phyloP scores from a whole-genome alignment of 2,329 filamentous ascomycete species.

The Ophiosphaerella herpotricha region DNA sequence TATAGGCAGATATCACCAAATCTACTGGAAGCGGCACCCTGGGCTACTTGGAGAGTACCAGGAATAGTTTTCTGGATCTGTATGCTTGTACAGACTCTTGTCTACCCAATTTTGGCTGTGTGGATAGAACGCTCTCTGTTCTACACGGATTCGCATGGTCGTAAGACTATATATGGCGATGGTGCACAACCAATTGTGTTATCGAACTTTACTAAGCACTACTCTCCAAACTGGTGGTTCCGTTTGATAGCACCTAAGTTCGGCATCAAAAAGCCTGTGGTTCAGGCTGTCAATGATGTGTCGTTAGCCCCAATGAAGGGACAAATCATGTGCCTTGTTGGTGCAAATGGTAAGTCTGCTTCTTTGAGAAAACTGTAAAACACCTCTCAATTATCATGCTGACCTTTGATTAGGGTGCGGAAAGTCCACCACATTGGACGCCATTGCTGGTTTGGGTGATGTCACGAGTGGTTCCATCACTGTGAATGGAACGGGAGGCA shows the following conservation, averaged over 20 bases:
- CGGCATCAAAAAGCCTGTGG: slow-evolving; percentile 57
- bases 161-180: slow-evolving; percentile 48
- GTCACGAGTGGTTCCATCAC: slow-evolving; percentile 74
- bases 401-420: slow-evolving; percentile 63
- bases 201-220: slow-evolving; percentile 74
- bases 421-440: slow-evolving; percentile 79
- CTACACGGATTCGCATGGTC: slow-evolving; percentile 64
- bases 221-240: slow-evolving; percentile 66
- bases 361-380: neutral
- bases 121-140: slow-evolving; percentile 72
- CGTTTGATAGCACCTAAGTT: slow-evolving; percentile 47
- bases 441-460: slow-evolving; percentile 77
- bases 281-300: slow-evolving; percentile 74
- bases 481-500: slow-evolving; percentile 73
- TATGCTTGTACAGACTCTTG: slow-evolving; percentile 72
- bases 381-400: neutral
- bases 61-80: slow-evolving; percentile 78
- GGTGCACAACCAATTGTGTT: slow-evolving; percentile 64
- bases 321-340: slow-evolving; percentile 81
- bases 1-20: slow-evolving; percentile 62
- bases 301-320: slow-evolving; percentile 71
- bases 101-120: slow-evolving; percentile 74
- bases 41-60: slow-evolving; percentile 63
- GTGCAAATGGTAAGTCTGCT: slow-evolving; percentile 65
- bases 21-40: slow-evolving; percentile 63